A percentile compares a stretch with the other conserved stretches of the same genome.
These are phyloP conservation scores for Fusarium circinatum DNA, from an alignment of 2,329 filamentous ascomycete genomes.

Conservation along the genomic window DNA sequence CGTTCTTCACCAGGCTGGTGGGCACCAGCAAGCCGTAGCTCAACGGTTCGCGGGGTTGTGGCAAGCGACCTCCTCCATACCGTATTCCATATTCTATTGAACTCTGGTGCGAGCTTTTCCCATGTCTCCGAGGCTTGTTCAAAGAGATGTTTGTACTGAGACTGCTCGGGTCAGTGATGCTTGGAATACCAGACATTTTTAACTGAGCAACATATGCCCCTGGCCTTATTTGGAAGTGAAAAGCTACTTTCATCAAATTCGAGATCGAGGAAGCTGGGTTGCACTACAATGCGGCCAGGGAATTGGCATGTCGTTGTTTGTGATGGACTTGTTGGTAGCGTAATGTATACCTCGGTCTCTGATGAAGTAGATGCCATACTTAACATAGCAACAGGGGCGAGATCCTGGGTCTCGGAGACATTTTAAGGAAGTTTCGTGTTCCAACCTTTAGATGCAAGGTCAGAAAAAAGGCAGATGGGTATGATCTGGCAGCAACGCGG, in stretches of 20 bases:
- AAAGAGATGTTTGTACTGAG: background rate
- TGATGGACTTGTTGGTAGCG: background rate
- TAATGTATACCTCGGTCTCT: background rate
- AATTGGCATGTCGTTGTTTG: background rate
- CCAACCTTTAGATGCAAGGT: background rate
- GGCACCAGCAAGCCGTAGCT: background rate
- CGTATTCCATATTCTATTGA: background rate
- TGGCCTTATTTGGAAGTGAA: background rate
- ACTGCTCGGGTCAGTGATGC: background rate
- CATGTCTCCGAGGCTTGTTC: background rate
- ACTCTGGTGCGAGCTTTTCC: background rate
- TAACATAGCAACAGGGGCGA: background rate
- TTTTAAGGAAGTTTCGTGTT: background rate
- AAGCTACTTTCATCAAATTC: background rate
- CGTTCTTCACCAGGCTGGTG: background rate
- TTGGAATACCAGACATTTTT: conserved; percentile 5
- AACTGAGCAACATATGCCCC: background rate
- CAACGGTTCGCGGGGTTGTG: background rate
- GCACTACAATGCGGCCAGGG: too few relatives aligned
- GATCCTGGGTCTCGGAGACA: background rate
- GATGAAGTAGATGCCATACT: background rate
- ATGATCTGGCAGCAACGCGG: background rate
- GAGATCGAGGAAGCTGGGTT: background rate
- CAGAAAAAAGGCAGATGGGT: background rate
- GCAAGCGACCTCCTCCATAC: background rate